Evolutionary conservation across 352 stramenopile species (phyloP).

Genomic region (Phytophthora colocasiae): DNA sequence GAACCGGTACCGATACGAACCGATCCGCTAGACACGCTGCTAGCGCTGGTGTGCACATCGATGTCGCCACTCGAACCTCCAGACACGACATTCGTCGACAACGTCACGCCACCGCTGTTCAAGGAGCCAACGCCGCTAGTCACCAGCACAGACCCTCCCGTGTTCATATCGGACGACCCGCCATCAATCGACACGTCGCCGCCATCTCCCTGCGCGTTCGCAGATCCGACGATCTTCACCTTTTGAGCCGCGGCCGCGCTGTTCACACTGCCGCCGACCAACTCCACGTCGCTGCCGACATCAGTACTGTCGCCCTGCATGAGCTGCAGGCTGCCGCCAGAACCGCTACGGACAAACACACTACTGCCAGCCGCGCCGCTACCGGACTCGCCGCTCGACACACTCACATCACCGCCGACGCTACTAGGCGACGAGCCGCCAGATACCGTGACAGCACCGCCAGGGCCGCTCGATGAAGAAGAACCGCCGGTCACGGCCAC

Average conservation of each 20-base stretch:
- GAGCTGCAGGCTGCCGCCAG: slow-evolving; percentile 29
- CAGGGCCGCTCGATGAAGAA: slow-evolving; percentile 24
- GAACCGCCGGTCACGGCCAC: slow-evolving; percentile 20
- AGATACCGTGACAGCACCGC: slow-evolving; percentile 19
- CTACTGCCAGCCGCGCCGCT: slow-evolving; percentile 17
- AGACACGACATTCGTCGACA: slow-evolving; percentile 24
- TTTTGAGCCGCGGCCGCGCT: slow-evolving; percentile 25
- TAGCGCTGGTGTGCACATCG: slow-evolving; percentile 23
- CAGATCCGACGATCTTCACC: slow-evolving; percentile 31
- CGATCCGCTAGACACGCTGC: slow-evolving; percentile 27
- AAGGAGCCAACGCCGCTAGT: slow-evolving; percentile 25
- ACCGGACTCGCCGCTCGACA: slow-evolving; percentile 29
- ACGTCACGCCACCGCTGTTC: slow-evolving; percentile 23
- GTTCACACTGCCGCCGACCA: slow-evolving; percentile 24
- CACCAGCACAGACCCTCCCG: slow-evolving; percentile 24
- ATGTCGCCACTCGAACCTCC: slow-evolving; percentile 25
- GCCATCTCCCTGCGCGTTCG: slow-evolving; percentile 29
- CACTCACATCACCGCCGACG: slow-evolving; percentile 31
- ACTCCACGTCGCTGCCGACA: slow-evolving; percentile 35
- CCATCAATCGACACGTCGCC: slow-evolving; percentile 37
- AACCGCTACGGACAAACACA: slow-evolving; percentile 29
- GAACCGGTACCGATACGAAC: slow-evolving; percentile 27
- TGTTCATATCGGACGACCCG: not conserved
- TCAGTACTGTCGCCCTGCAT: slow-evolving; percentile 28
- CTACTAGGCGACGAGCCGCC: slow-evolving; percentile 29